Evolutionary conservation across 371 early-diverging fungal species (phyloP), one percentile per base, ranked within the genome.

Genomic region (Mucor velutinosus): DNA sequence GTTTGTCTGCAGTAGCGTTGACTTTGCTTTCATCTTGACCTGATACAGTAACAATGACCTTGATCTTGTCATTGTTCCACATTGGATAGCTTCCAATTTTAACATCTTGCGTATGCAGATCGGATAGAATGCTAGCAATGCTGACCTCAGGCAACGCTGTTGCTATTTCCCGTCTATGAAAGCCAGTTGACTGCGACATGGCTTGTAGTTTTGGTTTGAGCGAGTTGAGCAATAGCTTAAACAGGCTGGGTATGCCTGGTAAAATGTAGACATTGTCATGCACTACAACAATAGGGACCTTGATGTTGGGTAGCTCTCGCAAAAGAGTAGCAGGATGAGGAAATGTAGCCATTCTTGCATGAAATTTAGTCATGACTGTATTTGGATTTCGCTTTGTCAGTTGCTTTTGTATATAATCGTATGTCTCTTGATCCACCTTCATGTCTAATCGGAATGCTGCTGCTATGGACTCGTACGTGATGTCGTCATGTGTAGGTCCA

Each of bases 401-500:
- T 37, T 72, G 69, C 7, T 33, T 55, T 17, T 74, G 60, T 79
- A 91, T 91, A 8, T 76, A 73, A 15, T 73, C 66, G 39, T 84
- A 74, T 11, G 92, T 92, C 3, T 57, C 69, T 8, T 74, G 27
- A 60, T 92, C 89, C 60, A 82, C 47, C 39, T 65, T 69, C 41
- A 93, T 70, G 7, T 65, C 39, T 23, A 77, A 67, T 53, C 73
- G 70, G 69, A 83, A 92, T 3, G 92, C 90, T 39, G 70, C 60
- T n/a, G 91, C 91, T 35, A 93, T 77, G 1, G 91, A 76, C 33
- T 67, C 78, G 67, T 92, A 92, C 0, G 90, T 92, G 33, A 92
- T 87, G 68, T 92, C 89, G 66, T 89, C 89, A 63, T 88, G 87
- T 1, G 92, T 90, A 2, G 88, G 83, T 3, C 83, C 90, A 60